phyloP scores from a whole-genome alignment of 495 filamentous ascomycete genomes.

The Penicillium bovifimosum region DNA sequence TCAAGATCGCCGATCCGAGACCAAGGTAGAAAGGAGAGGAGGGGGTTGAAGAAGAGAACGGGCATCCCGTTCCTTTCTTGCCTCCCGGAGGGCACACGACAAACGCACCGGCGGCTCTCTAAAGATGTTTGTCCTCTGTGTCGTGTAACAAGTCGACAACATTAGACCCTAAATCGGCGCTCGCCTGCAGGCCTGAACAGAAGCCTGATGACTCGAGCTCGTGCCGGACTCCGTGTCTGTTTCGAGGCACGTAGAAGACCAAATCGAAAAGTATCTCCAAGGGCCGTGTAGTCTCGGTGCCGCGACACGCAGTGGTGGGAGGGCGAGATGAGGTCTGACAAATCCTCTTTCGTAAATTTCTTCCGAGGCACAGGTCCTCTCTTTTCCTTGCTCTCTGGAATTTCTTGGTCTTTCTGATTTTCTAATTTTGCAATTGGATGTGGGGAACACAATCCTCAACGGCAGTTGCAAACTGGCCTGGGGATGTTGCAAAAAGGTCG shows the following conservation, averaged over 20 bases:
- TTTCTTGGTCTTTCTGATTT: slow-evolving; percentile 2
- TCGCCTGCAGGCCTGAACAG: slow-evolving; percentile 26
- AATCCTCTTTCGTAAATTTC: background rate
- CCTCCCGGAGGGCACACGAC: slow-evolving; percentile 5
- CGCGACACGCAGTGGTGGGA: background rate
- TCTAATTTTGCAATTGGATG: slow-evolving; percentile 9
- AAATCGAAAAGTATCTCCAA: background rate
- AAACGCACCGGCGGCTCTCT: slow-evolving; percentile 35
- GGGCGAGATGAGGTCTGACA: background rate
- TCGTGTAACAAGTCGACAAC: slow-evolving; percentile 37
- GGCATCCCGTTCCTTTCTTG: slow-evolving; percentile 2
- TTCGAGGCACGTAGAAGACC: slow-evolving; percentile 3
- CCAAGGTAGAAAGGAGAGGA: slow-evolving; percentile 1
- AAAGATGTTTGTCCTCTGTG: slow-evolving; percentile 37
- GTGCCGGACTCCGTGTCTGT: slow-evolving; percentile 7
- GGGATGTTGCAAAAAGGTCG: slow-evolving; percentile 13
- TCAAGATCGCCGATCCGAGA: slow-evolving; percentile 10
- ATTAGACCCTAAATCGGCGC: slow-evolving; percentile 25
- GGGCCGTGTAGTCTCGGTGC: background rate
- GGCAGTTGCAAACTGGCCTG: slow-evolving; percentile 32
- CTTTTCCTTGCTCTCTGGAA: background rate
- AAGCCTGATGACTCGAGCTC: slow-evolving; percentile 23
- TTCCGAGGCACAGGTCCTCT: background rate
- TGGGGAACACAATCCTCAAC: slow-evolving; percentile 26
- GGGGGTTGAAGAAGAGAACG: slow-evolving; percentile 8